Evolutionary conservation across 2,329 filamentous ascomycete species (phyloP).

Genomic region (Ascochyta clinopodiicola): DNA sequence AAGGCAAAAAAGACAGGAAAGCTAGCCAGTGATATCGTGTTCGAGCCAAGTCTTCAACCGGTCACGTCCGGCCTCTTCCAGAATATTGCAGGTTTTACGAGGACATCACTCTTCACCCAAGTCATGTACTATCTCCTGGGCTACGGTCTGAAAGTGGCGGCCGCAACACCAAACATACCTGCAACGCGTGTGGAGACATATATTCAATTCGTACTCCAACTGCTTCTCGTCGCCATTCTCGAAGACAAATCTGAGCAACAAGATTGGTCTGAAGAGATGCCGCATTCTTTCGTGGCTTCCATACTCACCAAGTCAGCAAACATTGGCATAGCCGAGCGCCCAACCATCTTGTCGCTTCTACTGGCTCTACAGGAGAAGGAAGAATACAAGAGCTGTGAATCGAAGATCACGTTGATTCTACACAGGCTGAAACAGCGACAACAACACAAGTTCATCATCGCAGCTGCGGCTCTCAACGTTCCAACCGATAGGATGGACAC

Average conservation of each 20-base stretch:
- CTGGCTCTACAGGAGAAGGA: slow-evolving; percentile 66
- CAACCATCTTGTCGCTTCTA: slow-evolving; percentile 60
- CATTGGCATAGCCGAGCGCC: slow-evolving; percentile 36
- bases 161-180: slow-evolving; percentile 75
- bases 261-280: slow-evolving; percentile 50
- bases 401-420: slow-evolving; percentile 83
- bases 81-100: slow-evolving; percentile 78
- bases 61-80: slow-evolving; percentile 81
- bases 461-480: slow-evolving; percentile 66
- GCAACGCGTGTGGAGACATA: slow-evolving; percentile 87
- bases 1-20: slow-evolving; percentile 88
- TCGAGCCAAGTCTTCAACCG: slow-evolving; percentile 81
- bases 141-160: slow-evolving; percentile 75
- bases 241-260: slow-evolving; percentile 71
- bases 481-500: slow-evolving; percentile 81
- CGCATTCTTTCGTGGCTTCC: slow-evolving; percentile 73
- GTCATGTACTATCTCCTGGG: slow-evolving; percentile 87
- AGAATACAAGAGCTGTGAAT: slow-evolving; percentile 80
- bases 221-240: slow-evolving; percentile 82
- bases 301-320: slow-evolving; percentile 70
- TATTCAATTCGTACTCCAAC: slow-evolving; percentile 86
- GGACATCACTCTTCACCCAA: slow-evolving; percentile 85
- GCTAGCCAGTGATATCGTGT: slow-evolving; percentile 81
- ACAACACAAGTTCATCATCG: slow-evolving; percentile 73
- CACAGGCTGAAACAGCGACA: slow-evolving; percentile 84